Percentiles rank a stretch among this genome's conserved stretches.
phyloP scores from a whole-genome alignment of 441 rosid genomes.

The Cnidoscolus chayamansa region DNA sequence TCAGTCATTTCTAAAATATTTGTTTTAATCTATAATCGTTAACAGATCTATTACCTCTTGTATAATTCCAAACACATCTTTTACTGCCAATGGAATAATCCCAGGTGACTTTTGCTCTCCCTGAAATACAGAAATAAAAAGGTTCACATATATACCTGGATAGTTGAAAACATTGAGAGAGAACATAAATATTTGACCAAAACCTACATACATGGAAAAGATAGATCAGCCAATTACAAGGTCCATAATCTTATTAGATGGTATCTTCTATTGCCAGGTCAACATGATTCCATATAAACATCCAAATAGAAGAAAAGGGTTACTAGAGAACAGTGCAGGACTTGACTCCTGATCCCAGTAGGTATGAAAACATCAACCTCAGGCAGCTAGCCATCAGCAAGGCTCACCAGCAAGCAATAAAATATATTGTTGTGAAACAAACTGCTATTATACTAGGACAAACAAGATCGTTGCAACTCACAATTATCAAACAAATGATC shows the following conservation, averaged over 20 bases:
- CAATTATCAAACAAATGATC: not conserved
- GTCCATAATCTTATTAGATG: not conserved
- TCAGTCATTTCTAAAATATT: conserved; percentile 4
- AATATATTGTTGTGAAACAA: not conserved
- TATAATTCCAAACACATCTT: conserved; percentile 71
- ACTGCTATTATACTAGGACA: not conserved
- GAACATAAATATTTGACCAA: conserved; percentile 1
- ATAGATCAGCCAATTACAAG: not conserved
- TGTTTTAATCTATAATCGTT: not conserved
- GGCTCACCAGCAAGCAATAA: conserved; percentile 2
- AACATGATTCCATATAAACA: not conserved
- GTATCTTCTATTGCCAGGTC: not conserved
- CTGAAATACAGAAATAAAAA: conserved; percentile 26
- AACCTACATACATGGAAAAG: not conserved
- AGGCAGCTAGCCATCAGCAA: not conserved
- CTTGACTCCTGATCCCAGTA: not conserved
- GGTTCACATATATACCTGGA: not conserved
- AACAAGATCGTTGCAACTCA: not conserved
- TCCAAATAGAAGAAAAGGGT: not conserved
- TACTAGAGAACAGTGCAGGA: not conserved
- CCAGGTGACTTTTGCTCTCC: conserved; percentile 89
- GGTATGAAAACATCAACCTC: conserved; percentile 1
- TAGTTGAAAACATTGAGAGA: conserved; percentile 10
- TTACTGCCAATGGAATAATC: conserved; percentile 65
- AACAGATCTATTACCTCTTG: conserved; percentile 50